phyloP scores from a whole-genome alignment of 2,329 filamentous ascomycete genomes.

The Remersonia thermophila region DNA sequence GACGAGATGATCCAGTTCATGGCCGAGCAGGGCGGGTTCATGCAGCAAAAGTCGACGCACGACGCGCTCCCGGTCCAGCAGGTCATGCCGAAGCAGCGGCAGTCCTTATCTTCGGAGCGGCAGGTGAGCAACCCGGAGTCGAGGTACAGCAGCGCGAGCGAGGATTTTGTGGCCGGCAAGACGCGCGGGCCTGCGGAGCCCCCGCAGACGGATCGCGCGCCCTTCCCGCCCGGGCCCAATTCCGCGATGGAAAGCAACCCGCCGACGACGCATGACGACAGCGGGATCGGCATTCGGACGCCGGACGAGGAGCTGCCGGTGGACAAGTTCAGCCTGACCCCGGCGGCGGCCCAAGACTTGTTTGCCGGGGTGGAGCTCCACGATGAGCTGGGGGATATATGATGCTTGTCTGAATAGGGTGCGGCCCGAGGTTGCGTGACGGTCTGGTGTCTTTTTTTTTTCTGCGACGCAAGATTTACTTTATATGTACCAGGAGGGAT shows the following conservation, averaged over 20 bases:
- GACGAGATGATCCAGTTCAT: slow-evolving; percentile 91
- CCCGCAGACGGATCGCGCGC: slow-evolving; percentile 37
- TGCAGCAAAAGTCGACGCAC: slow-evolving; percentile 42
- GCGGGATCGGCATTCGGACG: slow-evolving; percentile 59
- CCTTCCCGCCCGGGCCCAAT: slow-evolving; percentile 33
- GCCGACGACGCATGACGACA: slow-evolving; percentile 49
- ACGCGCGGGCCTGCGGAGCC: slow-evolving; percentile 33
- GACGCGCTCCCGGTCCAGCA: slow-evolving; percentile 16
- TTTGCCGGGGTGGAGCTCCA: slow-evolving; percentile 19
- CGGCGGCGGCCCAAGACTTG: slow-evolving; percentile 16
- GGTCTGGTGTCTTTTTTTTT: too few species aligned
- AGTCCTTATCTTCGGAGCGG: too few species aligned
- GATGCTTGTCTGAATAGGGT: background rate
- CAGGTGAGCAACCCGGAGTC: too few species aligned
- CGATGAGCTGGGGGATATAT: slow-evolving; percentile 13
- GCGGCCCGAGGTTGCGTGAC: slow-evolving; percentile 11
- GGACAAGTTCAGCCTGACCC: slow-evolving; percentile 39
- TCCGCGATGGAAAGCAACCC: slow-evolving; percentile 25
- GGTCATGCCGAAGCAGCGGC: too few species aligned
- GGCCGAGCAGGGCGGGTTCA: slow-evolving; percentile 80
- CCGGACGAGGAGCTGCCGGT: slow-evolving; percentile 52
- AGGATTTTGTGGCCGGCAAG: slow-evolving; percentile 27
- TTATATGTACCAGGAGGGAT: slow-evolving; percentile 1
- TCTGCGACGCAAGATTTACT: too few species aligned
- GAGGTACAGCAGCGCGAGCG: slow-evolving; percentile 32